Conservation (phyloP, 2,329 filamentous ascomycete species). For the Bretziella fagacearum region DNA sequence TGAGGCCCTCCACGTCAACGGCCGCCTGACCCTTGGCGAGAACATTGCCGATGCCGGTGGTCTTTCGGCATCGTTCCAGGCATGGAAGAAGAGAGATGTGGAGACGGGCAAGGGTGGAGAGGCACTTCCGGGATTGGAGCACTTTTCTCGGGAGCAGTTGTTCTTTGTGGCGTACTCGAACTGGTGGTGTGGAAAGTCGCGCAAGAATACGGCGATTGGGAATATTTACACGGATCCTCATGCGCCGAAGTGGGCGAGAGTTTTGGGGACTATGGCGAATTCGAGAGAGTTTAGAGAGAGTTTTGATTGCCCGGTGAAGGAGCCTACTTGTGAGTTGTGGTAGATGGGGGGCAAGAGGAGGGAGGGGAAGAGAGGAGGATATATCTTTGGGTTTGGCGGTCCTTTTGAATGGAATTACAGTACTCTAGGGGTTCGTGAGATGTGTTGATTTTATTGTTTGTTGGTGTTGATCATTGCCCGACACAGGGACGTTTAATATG, state of each 20-base stretch:
- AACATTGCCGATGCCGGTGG: constrained; percentile 59
- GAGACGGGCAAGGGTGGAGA: constrained; percentile 28
- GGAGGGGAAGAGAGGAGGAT: no score
- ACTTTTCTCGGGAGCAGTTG: constrained; percentile 49
- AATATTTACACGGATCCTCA: constrained; percentile 47
- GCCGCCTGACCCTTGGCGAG: constrained; percentile 46
- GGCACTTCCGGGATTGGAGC: constrained; percentile 41
- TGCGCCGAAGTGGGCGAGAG: constrained; percentile 44
- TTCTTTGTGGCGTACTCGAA: constrained; percentile 52
- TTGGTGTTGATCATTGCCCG: no score
- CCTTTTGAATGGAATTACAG: no score
- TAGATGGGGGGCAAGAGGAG: no score
- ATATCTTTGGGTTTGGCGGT: no score
- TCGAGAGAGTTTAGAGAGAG: constrained; percentile 49
- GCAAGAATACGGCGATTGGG: constrained; percentile 38
- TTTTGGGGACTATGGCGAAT: constrained; percentile 48
- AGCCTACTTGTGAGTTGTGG: constrained; percentile 55
- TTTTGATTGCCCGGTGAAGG: constrained; percentile 47
- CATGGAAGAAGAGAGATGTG: constrained; percentile 44
- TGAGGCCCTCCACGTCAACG: constrained; percentile 45
- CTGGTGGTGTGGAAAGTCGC: constrained; percentile 49
- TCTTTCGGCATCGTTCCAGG: constrained; percentile 42
- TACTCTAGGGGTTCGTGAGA: no score
- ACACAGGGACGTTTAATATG: not conserved
- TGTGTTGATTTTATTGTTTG: not conserved